A percentile compares a stretch with the other conserved stretches of the same genome.
phyloP scores from a whole-genome alignment of 768 basidiomycete species.

The Collybia sordida region DNA sequence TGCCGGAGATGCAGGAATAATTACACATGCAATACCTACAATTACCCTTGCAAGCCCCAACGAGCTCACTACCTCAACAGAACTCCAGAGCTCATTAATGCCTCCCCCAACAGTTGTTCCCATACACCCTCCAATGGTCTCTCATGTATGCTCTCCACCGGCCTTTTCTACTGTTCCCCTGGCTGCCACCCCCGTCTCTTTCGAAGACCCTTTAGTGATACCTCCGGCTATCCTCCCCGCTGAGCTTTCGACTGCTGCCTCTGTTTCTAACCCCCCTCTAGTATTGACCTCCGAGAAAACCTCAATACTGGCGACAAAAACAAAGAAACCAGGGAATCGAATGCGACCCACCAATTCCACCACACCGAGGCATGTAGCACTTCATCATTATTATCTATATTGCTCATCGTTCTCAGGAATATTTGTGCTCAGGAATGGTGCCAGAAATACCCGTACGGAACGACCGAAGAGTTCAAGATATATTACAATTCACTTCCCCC shows the following conservation, averaged over 20 bases:
- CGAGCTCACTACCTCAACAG: too few relatives aligned
- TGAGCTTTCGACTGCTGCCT: neutral
- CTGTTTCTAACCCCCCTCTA: neutral
- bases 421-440: constrained; percentile 2
- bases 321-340: neutral
- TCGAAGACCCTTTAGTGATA: too few relatives aligned
- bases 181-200: too few relatives aligned
- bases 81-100: too few relatives aligned
- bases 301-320: neutral
- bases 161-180: too few relatives aligned
- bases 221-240: too few relatives aligned
- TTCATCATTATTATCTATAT: neutral
- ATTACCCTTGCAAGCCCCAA: too few relatives aligned
- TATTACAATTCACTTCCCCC: neutral
- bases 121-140: too few relatives aligned
- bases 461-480: neutral
- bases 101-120: too few relatives aligned
- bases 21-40: too few relatives aligned
- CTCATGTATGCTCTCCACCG: too few relatives aligned
- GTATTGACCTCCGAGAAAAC: neutral
- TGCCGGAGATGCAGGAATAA: too few relatives aligned
- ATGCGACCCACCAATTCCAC: neutral
- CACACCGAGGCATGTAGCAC: neutral
- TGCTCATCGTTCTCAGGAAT: neutral
- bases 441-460: neutral